Conservation (phyloP, 371 early-diverging fungal genomes). For the Rhizopus microsporus region DNA sequence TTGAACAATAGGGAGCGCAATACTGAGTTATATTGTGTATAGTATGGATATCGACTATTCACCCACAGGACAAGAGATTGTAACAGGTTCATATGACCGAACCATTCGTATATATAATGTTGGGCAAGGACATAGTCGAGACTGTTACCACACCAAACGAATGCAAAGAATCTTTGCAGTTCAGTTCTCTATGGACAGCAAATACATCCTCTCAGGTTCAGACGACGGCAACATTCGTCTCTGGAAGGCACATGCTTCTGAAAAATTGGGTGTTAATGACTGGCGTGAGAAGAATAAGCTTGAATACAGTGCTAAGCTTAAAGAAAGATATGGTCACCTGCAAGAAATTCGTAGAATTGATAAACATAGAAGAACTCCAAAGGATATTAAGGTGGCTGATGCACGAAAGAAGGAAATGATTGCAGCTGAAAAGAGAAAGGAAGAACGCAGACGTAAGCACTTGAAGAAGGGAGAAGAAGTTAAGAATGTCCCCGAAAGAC, state of each 20-base stretch:
- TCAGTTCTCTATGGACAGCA: slow-evolving; percentile 92
- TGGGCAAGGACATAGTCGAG: slow-evolving; percentile 82
- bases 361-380: slow-evolving; percentile 86
- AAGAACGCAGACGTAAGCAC: slow-evolving; percentile 80
- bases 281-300: slow-evolving; percentile 83
- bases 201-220: slow-evolving; percentile 95
- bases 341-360: slow-evolving; percentile 90
- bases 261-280: slow-evolving; percentile 78
- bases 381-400: slow-evolving; percentile 77
- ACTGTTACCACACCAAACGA: slow-evolving; percentile 98
- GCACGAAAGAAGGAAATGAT: slow-evolving; percentile 79
- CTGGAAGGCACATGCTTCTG: slow-evolving; percentile 96
- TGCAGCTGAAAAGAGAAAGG: slow-evolving; percentile 79
- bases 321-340: slow-evolving; percentile 93
- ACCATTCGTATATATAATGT: slow-evolving; percentile 92
- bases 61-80: slow-evolving; percentile 97
- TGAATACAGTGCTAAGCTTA: slow-evolving; percentile 86
- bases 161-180: slow-evolving; percentile 96
- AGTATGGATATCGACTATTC: slow-evolving; percentile 95
- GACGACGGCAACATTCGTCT: slow-evolving; percentile 98
- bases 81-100: slow-evolving; percentile 95
- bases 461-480: slow-evolving; percentile 68
- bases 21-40: slow-evolving; percentile 3
- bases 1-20: slow-evolving; percentile 3
- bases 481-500: slow-evolving; percentile 71